Evolutionary conservation across 176 grass and related monocot species (phyloP), one percentile per base, ranked within the genome.

Genomic region (Oryza punctata): DNA sequence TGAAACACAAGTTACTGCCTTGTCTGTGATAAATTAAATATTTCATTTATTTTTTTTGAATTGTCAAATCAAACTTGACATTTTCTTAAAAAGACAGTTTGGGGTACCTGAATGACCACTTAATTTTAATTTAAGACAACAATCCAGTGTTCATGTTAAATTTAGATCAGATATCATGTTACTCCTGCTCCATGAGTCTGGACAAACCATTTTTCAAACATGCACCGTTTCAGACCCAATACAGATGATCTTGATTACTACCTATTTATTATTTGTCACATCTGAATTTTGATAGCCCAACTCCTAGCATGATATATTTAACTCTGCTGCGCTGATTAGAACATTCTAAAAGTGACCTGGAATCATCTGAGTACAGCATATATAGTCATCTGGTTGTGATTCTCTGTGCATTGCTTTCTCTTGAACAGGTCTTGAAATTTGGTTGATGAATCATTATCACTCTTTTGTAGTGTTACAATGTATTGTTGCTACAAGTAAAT

Each of bases 401-500:
- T 57, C 9, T 10, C 21, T 63, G 59, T 73, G n/a, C 70, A 49
- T 83, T 19, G 38, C 30, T 82, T 82, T 33, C 26, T 45, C 15
- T 65, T 57, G 57, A 87, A 64, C 14, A 65, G 63, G 33, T 15
- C 32, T 50, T 57, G 21, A 21, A 5, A 19, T 28, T 65, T 15
- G 9, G 27, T 65, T 65, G 70, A 33, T 32, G 27, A 18, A 69
- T 63, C 68, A 15, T 86, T 65, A 38, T 35, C 21, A 7, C 54
- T 66, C 29, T 74, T 78, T 52, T 32, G 30, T 45, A 76, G 57
- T 84, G 78, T 78, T 26, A 24, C 32, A 14, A 81, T 74, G 12
- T 78, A 73, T 70, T 79, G 46, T 70, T 79, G 67, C 69, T 75
- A 10, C n/a, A 61, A 61, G 57, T 24, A 73, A 77, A 69, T 68